phyloP scores from a whole-genome alignment of 2,329 filamentous ascomycete genomes.

The Chrysoporthe cubensis region DNA sequence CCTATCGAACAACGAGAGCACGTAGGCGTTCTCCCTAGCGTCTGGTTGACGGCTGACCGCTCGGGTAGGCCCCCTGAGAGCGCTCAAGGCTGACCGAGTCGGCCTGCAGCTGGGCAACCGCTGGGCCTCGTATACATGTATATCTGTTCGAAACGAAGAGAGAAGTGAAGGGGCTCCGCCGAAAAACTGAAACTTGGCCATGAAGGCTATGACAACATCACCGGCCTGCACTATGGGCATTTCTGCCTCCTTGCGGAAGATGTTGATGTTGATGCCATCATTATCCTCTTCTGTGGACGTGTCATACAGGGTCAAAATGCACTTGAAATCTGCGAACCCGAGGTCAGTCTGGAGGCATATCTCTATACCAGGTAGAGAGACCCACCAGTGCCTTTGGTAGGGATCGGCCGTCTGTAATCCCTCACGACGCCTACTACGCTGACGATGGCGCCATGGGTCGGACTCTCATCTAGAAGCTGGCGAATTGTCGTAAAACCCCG shows the following conservation, averaged over 20 bases:
- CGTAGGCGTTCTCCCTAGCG: conserved; percentile 46
- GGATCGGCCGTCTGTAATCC: conserved; percentile 60
- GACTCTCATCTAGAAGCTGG: conserved; percentile 48
- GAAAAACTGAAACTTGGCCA: conserved; percentile 55
- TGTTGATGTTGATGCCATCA: conserved; percentile 53
- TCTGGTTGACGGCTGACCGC: conserved; percentile 29
- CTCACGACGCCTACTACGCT: conserved; percentile 73
- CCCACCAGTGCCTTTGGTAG: conserved; percentile 57
- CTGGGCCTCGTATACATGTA: conserved; percentile 48
- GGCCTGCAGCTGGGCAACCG: background rate
- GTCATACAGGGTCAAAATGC: conserved; percentile 65
- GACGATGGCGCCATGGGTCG: conserved; percentile 41
- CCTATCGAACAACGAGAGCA: conserved; percentile 52
- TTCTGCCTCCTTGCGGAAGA: conserved; percentile 59
- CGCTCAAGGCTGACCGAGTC: conserved; percentile 28
- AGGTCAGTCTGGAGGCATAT: background rate
- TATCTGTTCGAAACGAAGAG: conserved; percentile 45
- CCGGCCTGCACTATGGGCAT: conserved; percentile 55
- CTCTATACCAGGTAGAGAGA: background rate
- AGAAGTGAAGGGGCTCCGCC: conserved; percentile 46
- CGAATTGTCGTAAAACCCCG: conserved; percentile 46
- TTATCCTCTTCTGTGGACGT: conserved; percentile 51
- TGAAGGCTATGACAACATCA: conserved; percentile 68
- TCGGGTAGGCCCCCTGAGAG: conserved; percentile 33
- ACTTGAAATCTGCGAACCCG: conserved; percentile 57